Evolutionary conservation across 139 green algal species (phyloP), one percentile per base, ranked within the genome.

Genomic region (Chlorella sp.): DNA sequence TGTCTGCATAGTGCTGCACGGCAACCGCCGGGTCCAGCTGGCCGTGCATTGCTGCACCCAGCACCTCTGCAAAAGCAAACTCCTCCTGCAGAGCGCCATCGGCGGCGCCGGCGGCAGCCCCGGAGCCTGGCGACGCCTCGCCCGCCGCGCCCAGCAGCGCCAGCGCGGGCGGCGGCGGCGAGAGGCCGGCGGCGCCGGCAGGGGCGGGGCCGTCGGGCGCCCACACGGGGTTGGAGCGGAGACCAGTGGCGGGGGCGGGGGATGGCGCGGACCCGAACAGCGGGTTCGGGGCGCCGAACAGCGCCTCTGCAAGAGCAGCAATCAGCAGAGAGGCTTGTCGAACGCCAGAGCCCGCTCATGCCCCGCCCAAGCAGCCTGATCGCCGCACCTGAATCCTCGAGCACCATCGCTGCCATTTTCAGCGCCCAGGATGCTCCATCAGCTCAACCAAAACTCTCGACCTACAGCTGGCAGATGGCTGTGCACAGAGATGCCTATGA

Each of bases 31-130:
- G 48, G 23, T 61, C 66, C 3, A 38, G 56, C 31, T 83, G 58
- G 25, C 53, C 79, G 12, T 41, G 67, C 77, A 85, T 81, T 11
- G 79, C 55, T 62, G 71, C 65, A 72, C 67, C 36, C 50, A 87
- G 56, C 48, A 70, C 79, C 8, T 66, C 36, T 17, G 79, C 77
- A 79, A 87, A 87, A 1, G 59, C 64, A 2, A 48, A 42, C 23
- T 86, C 81, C 41, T 87, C 81, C 0, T 71, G 56, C 43, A 56
- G 71, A 45, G 76, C 70, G 46, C 60, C 35, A 36, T 41, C 67
- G 35, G 60, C 67, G 6, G 15, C 0, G 27, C 27, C 35, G 58
- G 35, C 64, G 5, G 48, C 73, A 29, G 58, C 58, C 15, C 7
- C 38, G 8, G 12, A 14, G 25, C 40, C 71, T 14, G 71, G 58